Conservation (phyloP, 164 flowering plant species). For the Nymphaea colorata region DNA sequence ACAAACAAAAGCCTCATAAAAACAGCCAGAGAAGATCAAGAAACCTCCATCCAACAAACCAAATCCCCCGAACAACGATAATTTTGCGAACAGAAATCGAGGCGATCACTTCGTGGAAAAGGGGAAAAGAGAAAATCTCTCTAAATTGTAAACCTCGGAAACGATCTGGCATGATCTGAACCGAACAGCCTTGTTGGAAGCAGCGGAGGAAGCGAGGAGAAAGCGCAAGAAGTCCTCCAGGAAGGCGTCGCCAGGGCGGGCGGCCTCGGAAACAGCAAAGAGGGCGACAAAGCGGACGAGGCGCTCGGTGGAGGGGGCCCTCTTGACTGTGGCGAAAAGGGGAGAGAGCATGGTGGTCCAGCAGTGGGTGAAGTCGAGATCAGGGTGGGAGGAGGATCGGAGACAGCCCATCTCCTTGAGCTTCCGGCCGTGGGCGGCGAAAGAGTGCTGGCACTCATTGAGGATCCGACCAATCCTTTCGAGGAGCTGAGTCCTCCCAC, state of each 20-base stretch:
- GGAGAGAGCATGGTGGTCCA: conserved; percentile 59
- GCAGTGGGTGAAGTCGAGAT: conserved; percentile 32
- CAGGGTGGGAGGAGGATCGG: conserved; percentile 26
- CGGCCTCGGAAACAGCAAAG: conserved; percentile 28
- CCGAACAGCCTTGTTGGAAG: conserved; percentile 52
- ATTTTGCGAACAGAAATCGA: not conserved
- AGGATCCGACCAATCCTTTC: conserved; percentile 41
- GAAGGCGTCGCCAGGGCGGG: conserved; percentile 26
- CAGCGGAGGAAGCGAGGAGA: conserved; percentile 32
- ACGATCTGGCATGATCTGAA: conserved; percentile 81
- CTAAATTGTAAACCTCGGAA: conserved; percentile 50
- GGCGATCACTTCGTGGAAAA: not conserved
- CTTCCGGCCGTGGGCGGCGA: conserved; percentile 69
- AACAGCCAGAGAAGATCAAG: not conserved
- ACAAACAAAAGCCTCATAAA: conserved; percentile 4
- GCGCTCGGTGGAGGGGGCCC: conserved; percentile 54
- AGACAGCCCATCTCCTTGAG: conserved; percentile 58
- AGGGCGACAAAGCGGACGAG: conserved; percentile 48
- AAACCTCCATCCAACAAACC: not conserved
- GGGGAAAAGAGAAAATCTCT: not conserved
- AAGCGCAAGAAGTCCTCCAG: conserved; percentile 50
- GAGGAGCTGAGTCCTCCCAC: conserved; percentile 6
- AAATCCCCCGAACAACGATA: not conserved
- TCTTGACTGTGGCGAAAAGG: conserved; percentile 46
- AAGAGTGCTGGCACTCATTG: conserved; percentile 53